Conservation (phyloP, 305 asterid genomes). For the Fraxinus ornus region DNA sequence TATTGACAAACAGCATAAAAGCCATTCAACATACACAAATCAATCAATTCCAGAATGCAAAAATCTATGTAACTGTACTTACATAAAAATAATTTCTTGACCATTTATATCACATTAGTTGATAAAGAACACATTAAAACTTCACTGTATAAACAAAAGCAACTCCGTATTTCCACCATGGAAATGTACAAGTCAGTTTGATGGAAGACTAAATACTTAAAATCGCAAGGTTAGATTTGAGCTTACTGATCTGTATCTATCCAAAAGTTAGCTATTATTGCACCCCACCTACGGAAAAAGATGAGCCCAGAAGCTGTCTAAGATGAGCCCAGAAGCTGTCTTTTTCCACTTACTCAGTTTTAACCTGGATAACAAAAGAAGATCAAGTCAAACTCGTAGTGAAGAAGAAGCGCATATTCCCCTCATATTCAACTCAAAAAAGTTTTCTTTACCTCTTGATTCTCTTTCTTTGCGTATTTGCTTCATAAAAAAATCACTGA, state of each 20-base stretch:
- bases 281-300: not conserved
- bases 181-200: not conserved
- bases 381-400: not conserved
- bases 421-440: not conserved
- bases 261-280: conserved; percentile 21
- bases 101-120: not conserved
- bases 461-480: conserved; percentile 30
- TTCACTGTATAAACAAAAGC: not conserved
- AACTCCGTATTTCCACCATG: not conserved
- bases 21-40: not conserved
- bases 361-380: conserved; percentile 20
- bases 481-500: conserved; percentile 38
- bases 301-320: not conserved
- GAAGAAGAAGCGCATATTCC: not conserved
- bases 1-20: not conserved
- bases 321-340: not conserved
- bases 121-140: not conserved
- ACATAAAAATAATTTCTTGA: not conserved
- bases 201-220: not conserved
- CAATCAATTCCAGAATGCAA: not conserved
- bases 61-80: not conserved
- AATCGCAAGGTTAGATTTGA: conserved; percentile 19
- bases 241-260: conserved; percentile 10
- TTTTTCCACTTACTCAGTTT: conserved; percentile 17
- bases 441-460: conserved; percentile 21